phyloP scores from a whole-genome alignment of 805 yeast genomes.

The Ogataea wickerhamii region DNA sequence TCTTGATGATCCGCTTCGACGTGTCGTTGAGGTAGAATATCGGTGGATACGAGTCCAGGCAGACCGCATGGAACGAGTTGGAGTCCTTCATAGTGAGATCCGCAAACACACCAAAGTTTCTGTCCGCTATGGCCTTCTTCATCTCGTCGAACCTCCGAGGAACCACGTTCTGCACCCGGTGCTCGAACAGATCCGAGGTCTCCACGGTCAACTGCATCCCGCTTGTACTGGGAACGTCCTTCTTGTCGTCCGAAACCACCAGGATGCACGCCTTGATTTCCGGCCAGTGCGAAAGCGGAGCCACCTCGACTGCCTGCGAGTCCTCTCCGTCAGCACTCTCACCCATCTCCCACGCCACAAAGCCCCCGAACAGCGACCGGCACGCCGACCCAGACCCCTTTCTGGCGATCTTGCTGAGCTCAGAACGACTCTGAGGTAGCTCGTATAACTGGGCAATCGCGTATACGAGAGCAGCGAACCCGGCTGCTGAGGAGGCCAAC shows the following conservation, averaged over 20 bases:
- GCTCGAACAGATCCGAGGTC: constrained; percentile 80
- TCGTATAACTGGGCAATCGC: constrained; percentile 84
- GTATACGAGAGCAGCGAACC: constrained; percentile 91
- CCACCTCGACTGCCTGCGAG: constrained; percentile 90
- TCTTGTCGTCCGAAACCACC: constrained; percentile 89
- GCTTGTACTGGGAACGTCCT: constrained; percentile 89
- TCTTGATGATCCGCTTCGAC: constrained; percentile 74
- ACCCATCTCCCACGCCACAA: constrained; percentile 99
- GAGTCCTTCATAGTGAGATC: constrained; percentile 94
- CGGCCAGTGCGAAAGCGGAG: constrained; percentile 86
- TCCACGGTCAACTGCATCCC: constrained; percentile 96
- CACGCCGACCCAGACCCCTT: constrained; percentile 99
- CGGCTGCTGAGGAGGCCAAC: constrained; percentile 96
- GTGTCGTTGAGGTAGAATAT: constrained; percentile 92
- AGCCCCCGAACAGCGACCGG: constrained; percentile 95
- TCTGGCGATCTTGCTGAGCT: constrained; percentile 89
- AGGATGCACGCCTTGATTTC: constrained; percentile 85
- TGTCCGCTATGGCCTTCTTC: constrained; percentile 70
- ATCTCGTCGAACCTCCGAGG: constrained; percentile 81
- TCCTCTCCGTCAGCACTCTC: constrained; percentile 69
- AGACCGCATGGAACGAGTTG: constrained; percentile 97
- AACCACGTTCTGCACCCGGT: constrained; percentile 77
- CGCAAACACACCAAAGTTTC: constrained; percentile 78
- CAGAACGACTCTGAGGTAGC: constrained; percentile 81
- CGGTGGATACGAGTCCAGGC: constrained; percentile 93